These are phyloP conservation scores for Tubosaeta brunneosetosa DNA, from an alignment of 768 basidiomycete genomes.

Conservation along the genomic window DNA sequence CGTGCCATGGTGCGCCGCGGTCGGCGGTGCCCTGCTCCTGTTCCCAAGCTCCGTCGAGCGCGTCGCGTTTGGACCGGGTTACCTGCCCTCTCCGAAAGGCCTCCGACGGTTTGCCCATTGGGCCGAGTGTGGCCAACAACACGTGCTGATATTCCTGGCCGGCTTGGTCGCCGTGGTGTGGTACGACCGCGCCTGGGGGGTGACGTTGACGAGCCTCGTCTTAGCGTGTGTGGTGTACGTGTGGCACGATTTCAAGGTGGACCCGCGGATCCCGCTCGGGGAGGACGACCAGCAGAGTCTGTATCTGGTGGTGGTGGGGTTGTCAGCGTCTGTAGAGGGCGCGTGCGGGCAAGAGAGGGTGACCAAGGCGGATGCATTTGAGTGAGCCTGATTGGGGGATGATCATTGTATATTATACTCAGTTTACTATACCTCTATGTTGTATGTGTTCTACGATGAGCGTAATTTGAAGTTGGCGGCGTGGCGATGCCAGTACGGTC, in stretches of 20 bases:
- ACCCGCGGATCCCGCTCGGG: conserved; percentile 26
- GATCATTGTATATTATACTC: neutral
- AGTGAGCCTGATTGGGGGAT: neutral
- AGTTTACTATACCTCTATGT: neutral
- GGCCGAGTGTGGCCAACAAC: conserved; percentile 33
- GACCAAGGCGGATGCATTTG: neutral
- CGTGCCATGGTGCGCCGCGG: conserved; percentile 34
- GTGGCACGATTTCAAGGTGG: conserved; percentile 25
- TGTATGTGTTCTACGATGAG: neutral
- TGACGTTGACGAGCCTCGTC: conserved; percentile 15
- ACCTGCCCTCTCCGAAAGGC: conserved; percentile 26
- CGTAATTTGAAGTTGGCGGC: too few relatives aligned
- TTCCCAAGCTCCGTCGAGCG: conserved; percentile 24
- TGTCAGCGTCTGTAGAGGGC: conserved; percentile 4
- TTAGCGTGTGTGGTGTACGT: conserved; percentile 24
- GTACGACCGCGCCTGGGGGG: conserved; percentile 14
- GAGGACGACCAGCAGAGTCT: conserved; percentile 33
- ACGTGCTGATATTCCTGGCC: conserved; percentile 33
- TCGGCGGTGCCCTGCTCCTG: conserved; percentile 31
- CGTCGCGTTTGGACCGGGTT: conserved; percentile 29
- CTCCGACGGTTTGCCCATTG: conserved; percentile 36
- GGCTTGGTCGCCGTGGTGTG: conserved; percentile 14
- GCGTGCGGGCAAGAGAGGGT: neutral
- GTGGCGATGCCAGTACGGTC: too few relatives aligned
- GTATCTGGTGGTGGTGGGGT: conserved; percentile 27